A percentile compares a stretch with the other conserved stretches of the same genome.
Evolutionary conservation across 2,329 filamentous ascomycete species (phyloP).

Genomic region (Penicillium freii): DNA sequence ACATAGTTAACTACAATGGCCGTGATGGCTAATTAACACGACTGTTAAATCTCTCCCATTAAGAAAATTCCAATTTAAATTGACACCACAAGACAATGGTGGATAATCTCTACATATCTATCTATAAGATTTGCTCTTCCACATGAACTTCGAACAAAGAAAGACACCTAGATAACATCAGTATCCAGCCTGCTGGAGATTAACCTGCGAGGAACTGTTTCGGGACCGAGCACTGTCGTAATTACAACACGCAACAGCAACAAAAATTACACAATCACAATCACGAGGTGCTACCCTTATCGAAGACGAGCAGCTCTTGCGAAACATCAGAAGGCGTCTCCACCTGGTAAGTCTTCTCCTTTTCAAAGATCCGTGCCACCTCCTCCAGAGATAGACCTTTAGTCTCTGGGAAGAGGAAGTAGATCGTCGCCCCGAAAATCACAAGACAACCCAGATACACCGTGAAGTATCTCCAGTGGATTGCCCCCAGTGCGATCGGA

Average conservation of each 20-base stretch:
- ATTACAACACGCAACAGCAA: constrained; percentile 9
- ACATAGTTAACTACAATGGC: background rate
- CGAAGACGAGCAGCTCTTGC: constrained; percentile 12
- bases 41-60: background rate
- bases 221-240: constrained; percentile 10
- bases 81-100: constrained; percentile 1
- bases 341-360: constrained; percentile 3
- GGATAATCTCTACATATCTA: constrained; percentile 5
- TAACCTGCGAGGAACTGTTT: constrained; percentile 4
- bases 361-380: constrained; percentile 16
- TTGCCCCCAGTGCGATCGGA: constrained; percentile 39
- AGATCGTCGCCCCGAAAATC: constrained; percentile 34
- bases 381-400: constrained; percentile 20
- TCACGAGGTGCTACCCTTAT: constrained; percentile 7
- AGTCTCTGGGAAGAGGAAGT: constrained; percentile 36
- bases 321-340: constrained; percentile 11
- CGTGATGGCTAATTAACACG: background rate
- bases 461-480: constrained; percentile 44
- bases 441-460: constrained; percentile 40
- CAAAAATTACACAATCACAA: constrained; percentile 5
- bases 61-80: background rate
- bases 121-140: constrained; percentile 5
- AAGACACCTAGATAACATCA: constrained; percentile 6
- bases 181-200: background rate
- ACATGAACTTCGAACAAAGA: constrained; percentile 1